These are phyloP conservation scores for Aaosphaeria pasadenensis DNA, from an alignment of 2,329 filamentous ascomycete species.

Conservation along the genomic window DNA sequence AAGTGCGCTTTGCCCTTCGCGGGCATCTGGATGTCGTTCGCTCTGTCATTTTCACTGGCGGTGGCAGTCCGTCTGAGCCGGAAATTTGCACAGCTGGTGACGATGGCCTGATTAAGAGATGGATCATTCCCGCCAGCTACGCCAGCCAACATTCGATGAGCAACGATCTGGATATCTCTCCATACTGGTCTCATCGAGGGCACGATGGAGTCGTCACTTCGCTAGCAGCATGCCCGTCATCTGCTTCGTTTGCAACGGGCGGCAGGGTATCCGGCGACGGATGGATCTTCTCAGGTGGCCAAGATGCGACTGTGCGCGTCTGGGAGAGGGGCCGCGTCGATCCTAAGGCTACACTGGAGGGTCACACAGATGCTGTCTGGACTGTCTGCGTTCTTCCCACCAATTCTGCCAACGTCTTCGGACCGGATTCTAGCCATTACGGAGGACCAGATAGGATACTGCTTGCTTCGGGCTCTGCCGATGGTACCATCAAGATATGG, in stretches of 20 bases:
- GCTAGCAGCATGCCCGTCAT: constrained; percentile 80
- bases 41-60: constrained; percentile 93
- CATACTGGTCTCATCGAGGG: constrained; percentile 92
- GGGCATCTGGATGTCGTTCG: constrained; percentile 93
- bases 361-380: constrained; percentile 96
- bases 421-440: constrained; percentile 65
- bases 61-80: constrained; percentile 90
- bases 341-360: constrained; percentile 89
- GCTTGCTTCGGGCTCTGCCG: constrained; percentile 86
- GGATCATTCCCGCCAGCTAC: constrained; percentile 85
- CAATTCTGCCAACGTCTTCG: constrained; percentile 77
- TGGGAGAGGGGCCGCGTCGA: constrained; percentile 96
- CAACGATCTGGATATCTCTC: constrained; percentile 84
- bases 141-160: constrained; percentile 60
- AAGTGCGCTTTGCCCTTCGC: constrained; percentile 84
- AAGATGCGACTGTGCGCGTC: constrained; percentile 87
- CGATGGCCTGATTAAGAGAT: constrained; percentile 93
- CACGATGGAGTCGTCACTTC: constrained; percentile 88
- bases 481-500: constrained; percentile 91
- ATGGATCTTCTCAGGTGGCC: constrained; percentile 97
- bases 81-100: constrained; percentile 96
- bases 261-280: constrained; percentile 87
- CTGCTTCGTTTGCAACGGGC: constrained; percentile 84
- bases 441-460: constrained; percentile 83
- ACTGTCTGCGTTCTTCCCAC: constrained; percentile 87